Conservation (phyloP, 108 stramenopile genomes). For the Skeletonema marinoi region DNA sequence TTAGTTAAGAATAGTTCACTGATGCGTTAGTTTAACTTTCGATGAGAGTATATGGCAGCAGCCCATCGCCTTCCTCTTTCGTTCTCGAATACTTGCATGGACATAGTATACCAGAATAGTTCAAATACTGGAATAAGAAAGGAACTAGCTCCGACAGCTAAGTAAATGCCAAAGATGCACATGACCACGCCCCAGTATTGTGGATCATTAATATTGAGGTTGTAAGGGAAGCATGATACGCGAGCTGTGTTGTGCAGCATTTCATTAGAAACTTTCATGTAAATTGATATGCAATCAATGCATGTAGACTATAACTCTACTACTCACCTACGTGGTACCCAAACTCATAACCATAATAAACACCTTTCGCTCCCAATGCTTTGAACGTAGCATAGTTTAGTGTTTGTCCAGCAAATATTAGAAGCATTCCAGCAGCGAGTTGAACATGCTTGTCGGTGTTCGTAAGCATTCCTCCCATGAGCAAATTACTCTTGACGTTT, state of each 20-base stretch:
- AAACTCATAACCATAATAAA: conserved; percentile 58
- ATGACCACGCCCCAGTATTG: conserved; percentile 59
- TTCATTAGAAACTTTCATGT: no score
- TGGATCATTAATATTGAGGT: conserved; percentile 48
- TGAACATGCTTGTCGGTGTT: conserved; percentile 12
- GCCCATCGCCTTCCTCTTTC: conserved; percentile 31
- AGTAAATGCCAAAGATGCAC: conserved; percentile 47
- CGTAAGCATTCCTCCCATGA: conserved; percentile 23
- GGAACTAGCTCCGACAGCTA: conserved; percentile 25
- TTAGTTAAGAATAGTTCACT: no score
- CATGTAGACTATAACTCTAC: no score
- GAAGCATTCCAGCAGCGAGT: conserved; percentile 28
- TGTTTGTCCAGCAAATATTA: conserved; percentile 45
- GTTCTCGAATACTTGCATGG: conserved; percentile 49
- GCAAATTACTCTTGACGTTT: conserved; percentile 27
- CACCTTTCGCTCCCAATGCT: conserved; percentile 51
- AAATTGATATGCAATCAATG: no score
- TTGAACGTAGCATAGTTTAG: conserved; percentile 52
- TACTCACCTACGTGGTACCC: conserved; percentile 36
- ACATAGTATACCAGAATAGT: conserved; percentile 43
- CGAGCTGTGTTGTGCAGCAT: background rate
- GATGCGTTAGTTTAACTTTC: background rate
- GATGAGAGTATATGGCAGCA: background rate
- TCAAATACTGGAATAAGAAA: conserved; percentile 43
- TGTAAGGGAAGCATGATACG: conserved; percentile 55